Percentiles rank a stretch among this genome's conserved stretches.
These are phyloP conservation scores for Thielaviopsis musarum DNA, from an alignment of 2,329 filamentous ascomycete species.

Conservation along the genomic window DNA sequence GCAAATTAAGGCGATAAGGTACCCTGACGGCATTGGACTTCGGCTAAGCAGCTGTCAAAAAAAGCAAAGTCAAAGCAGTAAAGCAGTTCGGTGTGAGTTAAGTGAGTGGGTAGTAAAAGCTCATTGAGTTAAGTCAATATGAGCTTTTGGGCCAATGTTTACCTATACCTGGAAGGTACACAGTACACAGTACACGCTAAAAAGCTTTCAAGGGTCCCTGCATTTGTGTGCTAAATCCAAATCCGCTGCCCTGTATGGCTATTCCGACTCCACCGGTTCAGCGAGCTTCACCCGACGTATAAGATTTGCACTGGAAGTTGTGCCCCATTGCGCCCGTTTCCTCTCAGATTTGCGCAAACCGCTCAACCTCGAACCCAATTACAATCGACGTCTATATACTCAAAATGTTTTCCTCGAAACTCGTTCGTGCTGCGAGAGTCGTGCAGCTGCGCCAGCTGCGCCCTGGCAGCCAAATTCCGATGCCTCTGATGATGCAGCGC, in stretches of 20 bases:
- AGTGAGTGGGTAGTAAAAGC: not conserved
- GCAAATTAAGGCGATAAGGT: constrained; percentile 2
- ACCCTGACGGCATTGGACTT: not conserved
- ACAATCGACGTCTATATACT: not conserved
- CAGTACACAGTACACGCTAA: not conserved
- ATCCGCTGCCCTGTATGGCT: not conserved
- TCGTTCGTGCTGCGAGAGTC: constrained; percentile 27
- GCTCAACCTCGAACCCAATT: not conserved
- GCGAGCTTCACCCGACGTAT: constrained; percentile 5
- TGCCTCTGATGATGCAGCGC: constrained; percentile 34
- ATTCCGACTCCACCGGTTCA: constrained; percentile 5
- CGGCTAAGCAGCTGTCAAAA: constrained; percentile 5
- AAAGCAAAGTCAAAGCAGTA: not conserved
- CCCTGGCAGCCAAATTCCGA: constrained; percentile 23
- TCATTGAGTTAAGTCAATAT: too few relatives aligned
- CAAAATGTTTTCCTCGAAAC: constrained; percentile 27
- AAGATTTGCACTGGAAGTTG: constrained; percentile 2
- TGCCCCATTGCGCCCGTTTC: not conserved
- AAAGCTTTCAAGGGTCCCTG: not conserved
- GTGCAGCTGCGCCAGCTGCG: constrained; percentile 26
- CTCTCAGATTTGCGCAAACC: not conserved
- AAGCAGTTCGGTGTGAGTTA: too few relatives aligned
- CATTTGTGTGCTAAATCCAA: not conserved
- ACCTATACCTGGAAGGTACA: too few relatives aligned
- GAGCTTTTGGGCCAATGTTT: too few relatives aligned